Conservation (phyloP, 495 filamentous ascomycete genomes). For the Daldinia loculata region DNA sequence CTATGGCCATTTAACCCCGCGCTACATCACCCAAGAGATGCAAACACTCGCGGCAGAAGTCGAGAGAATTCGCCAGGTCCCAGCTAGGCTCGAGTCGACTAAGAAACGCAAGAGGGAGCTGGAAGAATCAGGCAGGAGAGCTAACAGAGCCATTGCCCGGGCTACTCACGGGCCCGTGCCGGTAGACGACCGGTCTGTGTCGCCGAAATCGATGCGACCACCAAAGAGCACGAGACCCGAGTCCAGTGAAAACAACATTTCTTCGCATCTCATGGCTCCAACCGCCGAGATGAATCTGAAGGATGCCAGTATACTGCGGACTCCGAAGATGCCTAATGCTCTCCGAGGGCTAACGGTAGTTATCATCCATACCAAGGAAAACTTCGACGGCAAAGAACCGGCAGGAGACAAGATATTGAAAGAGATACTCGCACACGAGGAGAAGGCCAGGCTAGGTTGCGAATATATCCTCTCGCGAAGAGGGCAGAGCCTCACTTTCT, state of each 20-base stretch:
- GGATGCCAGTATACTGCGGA: constrained; percentile 29
- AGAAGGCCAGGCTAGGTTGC: constrained; percentile 72
- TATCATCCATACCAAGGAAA: constrained; percentile 85
- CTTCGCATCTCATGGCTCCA: constrained; percentile 49
- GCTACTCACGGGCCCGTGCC: not conserved
- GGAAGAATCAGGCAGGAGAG: constrained; percentile 28
- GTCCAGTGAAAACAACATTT: constrained; percentile 30
- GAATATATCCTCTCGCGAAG: constrained; percentile 73
- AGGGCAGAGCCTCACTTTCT: constrained; percentile 57
- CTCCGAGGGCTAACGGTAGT: constrained; percentile 69
- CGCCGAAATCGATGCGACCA: constrained; percentile 50
- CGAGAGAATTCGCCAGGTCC: constrained; percentile 47
- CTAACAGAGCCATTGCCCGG: constrained; percentile 7
- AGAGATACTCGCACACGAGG: constrained; percentile 70
- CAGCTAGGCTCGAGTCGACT: constrained; percentile 38
- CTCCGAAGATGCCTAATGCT: constrained; percentile 31
- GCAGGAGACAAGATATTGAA: constrained; percentile 71
- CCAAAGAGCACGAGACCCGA: constrained; percentile 17
- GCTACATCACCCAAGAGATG: constrained; percentile 81
- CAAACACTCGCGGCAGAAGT: constrained; percentile 74
- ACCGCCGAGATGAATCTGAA: constrained; percentile 50
- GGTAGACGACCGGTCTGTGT: constrained; percentile 49
- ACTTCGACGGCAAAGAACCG: constrained; percentile 67
- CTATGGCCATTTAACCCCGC: constrained; percentile 87
- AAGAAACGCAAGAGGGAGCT: constrained; percentile 55